Conservation (phyloP, 345 rosid species). For the Ceriops decandra region DNA sequence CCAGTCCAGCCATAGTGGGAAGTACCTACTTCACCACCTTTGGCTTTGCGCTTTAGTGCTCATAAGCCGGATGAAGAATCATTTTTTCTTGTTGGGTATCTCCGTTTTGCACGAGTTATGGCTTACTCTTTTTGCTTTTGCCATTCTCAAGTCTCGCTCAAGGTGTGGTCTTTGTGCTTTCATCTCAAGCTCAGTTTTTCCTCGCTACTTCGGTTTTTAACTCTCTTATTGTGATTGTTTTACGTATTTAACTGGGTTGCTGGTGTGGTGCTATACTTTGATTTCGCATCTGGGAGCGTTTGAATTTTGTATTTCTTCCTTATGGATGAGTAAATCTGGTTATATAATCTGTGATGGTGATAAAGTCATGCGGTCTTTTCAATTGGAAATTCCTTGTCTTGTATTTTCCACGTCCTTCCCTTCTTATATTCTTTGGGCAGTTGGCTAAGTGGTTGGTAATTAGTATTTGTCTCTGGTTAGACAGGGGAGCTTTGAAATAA, state of each 20-base stretch:
- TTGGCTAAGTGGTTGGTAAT: too few species aligned
- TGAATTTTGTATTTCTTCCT: background rate
- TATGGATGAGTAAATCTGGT: background rate
- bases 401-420: too few species aligned
- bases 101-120: constrained; percentile 42
- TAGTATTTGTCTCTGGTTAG: too few species aligned
- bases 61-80: constrained; percentile 31
- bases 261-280: too few species aligned
- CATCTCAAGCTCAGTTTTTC: constrained; percentile 2
- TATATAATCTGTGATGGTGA: too few species aligned
- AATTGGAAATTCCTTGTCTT: constrained; percentile 8
- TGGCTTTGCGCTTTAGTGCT: background rate
- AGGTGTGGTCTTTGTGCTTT: constrained; percentile 34
- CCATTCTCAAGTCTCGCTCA: constrained; percentile 37
- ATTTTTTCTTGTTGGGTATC: constrained; percentile 15
- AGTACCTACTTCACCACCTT: constrained; percentile 17
- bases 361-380: background rate
- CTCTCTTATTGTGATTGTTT: background rate
- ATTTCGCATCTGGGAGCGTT: too few species aligned
- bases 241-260: too few species aligned
- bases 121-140: constrained; percentile 46
- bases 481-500: too few species aligned
- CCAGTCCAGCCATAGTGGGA: constrained; percentile 16
- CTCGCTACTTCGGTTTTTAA: background rate
- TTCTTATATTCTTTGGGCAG: too few species aligned